Conservation (phyloP, 768 basidiomycete genomes). For the Clitopilus passeckerianus region DNA sequence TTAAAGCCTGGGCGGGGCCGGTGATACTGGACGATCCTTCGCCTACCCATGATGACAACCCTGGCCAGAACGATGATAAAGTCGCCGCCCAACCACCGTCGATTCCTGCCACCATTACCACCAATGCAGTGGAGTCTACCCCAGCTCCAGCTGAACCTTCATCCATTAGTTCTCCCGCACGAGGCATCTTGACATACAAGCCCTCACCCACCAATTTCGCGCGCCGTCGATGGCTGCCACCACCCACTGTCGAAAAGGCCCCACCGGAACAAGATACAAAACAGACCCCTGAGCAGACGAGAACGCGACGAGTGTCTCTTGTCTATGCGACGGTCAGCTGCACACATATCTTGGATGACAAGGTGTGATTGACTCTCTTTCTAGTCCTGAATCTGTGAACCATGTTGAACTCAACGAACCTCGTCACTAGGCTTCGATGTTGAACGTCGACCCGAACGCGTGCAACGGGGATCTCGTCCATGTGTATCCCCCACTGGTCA, state of each 20-base stretch:
- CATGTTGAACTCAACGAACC: not conserved
- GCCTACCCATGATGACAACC: conserved; percentile 46
- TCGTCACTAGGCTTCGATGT: not conserved
- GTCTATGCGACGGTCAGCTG: not conserved
- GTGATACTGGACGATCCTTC: conserved; percentile 36
- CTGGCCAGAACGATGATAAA: conserved; percentile 51
- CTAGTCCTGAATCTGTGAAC: not conserved
- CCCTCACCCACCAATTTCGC: conserved; percentile 65
- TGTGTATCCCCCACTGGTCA: not conserved
- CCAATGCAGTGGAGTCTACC: not conserved
- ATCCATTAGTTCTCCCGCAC: conserved; percentile 13
- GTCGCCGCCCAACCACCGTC: conserved; percentile 21
- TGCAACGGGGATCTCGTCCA: not conserved
- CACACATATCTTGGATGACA: not conserved
- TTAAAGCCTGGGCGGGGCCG: conserved; percentile 50
- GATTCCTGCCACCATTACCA: conserved; percentile 5
- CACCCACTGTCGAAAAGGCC: conserved; percentile 3
- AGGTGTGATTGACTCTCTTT: not conserved
- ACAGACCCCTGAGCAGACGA: not conserved
- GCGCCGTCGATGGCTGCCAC: conserved; percentile 45
- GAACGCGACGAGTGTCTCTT: not conserved
- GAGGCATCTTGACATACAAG: conserved; percentile 46
- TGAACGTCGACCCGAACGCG: not conserved
- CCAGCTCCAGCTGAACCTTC: conserved; percentile 8
- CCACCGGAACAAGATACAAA: conserved; percentile 12